A percentile compares a stretch with the other conserved stretches of the same genome.
Conservation (phyloP, 768 basidiomycete species). For the Rhodosporidiobolus sp. region DNA sequence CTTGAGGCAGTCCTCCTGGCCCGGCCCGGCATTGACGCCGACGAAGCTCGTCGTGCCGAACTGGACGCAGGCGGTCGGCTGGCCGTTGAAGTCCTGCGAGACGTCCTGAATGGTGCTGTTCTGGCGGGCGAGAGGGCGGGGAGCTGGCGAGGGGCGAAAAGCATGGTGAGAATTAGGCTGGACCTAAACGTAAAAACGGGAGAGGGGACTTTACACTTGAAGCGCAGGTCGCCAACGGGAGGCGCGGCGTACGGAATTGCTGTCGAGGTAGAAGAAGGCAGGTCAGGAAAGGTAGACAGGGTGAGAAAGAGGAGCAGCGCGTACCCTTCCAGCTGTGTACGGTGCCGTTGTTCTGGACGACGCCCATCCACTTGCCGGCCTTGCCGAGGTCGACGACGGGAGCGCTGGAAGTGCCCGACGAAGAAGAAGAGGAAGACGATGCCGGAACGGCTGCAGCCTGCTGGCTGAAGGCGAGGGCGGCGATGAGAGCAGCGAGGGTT, state of each 20-base stretch:
- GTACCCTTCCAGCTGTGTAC: slow-evolving; percentile 22
- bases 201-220: neutral
- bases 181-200: no score
- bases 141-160: neutral
- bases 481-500: neutral
- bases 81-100: slow-evolving; percentile 14
- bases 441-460: neutral
- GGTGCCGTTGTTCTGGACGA: slow-evolving; percentile 30
- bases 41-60: slow-evolving; percentile 15
- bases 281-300: neutral
- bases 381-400: slow-evolving; percentile 25
- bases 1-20: slow-evolving; percentile 29
- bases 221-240: slow-evolving; percentile 31
- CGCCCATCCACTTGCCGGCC: slow-evolving; percentile 12
- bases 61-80: slow-evolving; percentile 16
- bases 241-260: slow-evolving; percentile 31
- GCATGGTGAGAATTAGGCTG: no score
- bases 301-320: neutral
- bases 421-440: neutral
- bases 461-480: neutral
- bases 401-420: neutral
- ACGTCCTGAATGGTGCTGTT: slow-evolving; percentile 15
- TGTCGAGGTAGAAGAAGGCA: neutral
- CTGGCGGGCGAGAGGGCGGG: slow-evolving; percentile 12
- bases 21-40: slow-evolving; percentile 23